Conservation (phyloP, 2,329 filamentous ascomycete species). For the Lasiodiplodia sp. region DNA sequence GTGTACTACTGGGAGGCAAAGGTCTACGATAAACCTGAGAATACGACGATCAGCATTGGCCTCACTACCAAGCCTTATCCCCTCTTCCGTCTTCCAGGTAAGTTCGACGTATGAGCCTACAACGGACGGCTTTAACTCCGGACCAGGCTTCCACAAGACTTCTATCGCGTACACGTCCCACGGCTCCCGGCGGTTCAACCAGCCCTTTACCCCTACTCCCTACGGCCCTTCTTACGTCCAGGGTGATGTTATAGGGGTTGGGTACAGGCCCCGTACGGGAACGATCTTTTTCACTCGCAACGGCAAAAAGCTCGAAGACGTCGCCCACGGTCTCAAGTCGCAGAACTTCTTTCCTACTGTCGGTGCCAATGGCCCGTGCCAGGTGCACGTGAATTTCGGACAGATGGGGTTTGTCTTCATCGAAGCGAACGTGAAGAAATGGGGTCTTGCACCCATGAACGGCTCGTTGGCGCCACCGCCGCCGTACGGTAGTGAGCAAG, state of each 20-base stretch:
- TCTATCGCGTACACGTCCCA: slow-evolving; percentile 91
- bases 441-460: slow-evolving; percentile 95
- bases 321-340: slow-evolving; percentile 88
- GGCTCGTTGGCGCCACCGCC: slow-evolving; percentile 94
- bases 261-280: slow-evolving; percentile 91
- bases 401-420: slow-evolving; percentile 99
- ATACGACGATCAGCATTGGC: slow-evolving; percentile 85
- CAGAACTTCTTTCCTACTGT: slow-evolving; percentile 98
- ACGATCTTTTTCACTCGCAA: slow-evolving; percentile 98
- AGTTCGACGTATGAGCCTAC: slow-evolving; percentile 37
- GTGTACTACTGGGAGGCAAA: slow-evolving; percentile 99
- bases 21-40: slow-evolving; percentile 96
- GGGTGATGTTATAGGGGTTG: slow-evolving; percentile 94
- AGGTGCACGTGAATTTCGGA: slow-evolving; percentile 95
- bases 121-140: slow-evolving; percentile 34
- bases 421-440: slow-evolving; percentile 99
- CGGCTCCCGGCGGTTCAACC: slow-evolving; percentile 87
- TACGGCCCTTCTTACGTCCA: slow-evolving; percentile 89
- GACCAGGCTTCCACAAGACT: slow-evolving; percentile 83
- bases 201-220: slow-evolving; percentile 80
- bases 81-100: slow-evolving; percentile 91
- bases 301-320: slow-evolving; percentile 95
- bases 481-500: slow-evolving; percentile 95
- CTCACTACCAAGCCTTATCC: slow-evolving; percentile 98
- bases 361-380: slow-evolving; percentile 92